Conservation (phyloP, 176 grass and related monocot species). For the Olyra latifolia region DNA sequence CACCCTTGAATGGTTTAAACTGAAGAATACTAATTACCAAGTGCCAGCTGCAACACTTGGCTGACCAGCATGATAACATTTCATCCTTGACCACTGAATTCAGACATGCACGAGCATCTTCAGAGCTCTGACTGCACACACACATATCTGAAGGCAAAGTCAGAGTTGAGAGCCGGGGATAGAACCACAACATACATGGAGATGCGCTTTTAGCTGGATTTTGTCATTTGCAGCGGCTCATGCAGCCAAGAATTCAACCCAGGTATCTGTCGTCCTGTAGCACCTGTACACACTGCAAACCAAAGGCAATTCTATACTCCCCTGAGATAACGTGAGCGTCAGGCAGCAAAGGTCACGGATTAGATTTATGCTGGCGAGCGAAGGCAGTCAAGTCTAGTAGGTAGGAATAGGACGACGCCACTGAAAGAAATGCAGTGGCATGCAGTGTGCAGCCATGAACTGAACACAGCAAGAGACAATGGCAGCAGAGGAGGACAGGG, state of each 20-base stretch:
- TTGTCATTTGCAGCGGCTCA: conserved; percentile 6
- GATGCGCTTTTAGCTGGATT: conserved; percentile 4
- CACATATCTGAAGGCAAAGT: background rate
- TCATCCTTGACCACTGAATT: background rate
- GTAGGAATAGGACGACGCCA: conserved; percentile 34
- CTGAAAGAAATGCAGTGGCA: conserved; percentile 44
- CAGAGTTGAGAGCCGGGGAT: background rate
- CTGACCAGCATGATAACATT: conserved; percentile 7
- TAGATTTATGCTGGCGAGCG: background rate
- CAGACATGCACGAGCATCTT: background rate
- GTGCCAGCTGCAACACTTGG: background rate
- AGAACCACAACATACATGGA: background rate
- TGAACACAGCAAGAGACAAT: conserved; percentile 36
- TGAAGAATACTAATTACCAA: background rate
- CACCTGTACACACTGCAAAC: background rate
- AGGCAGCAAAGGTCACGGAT: conserved; percentile 2
- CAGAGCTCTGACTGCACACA: background rate
- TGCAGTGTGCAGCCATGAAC: background rate
- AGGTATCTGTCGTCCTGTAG: background rate
- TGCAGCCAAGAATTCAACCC: conserved; percentile 27
- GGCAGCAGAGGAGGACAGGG: background rate
- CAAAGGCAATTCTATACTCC: background rate
- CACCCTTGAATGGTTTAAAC: conserved; percentile 11
- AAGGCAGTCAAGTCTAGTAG: background rate
- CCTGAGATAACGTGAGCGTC: background rate